A percentile compares a stretch with the other conserved stretches of the same genome.
Evolutionary conservation across 306 rosid genomes (phyloP).

Genomic region (Lupinus albus): DNA sequence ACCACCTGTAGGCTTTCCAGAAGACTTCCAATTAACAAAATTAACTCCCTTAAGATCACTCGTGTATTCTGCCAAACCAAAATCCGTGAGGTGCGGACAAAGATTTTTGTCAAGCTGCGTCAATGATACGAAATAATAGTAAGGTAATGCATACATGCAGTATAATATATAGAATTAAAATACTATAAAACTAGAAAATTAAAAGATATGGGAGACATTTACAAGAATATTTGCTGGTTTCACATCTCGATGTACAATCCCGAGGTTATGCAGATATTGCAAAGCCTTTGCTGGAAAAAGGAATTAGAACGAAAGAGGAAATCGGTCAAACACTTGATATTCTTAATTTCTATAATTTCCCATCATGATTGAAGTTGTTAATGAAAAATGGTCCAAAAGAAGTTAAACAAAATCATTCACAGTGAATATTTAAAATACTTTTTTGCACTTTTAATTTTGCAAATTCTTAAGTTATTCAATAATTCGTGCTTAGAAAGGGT

Average conservation of each 20-base stretch:
- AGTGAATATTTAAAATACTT: slow-evolving; percentile 15
- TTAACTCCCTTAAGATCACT: slow-evolving; percentile 65
- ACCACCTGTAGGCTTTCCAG: slow-evolving; percentile 97
- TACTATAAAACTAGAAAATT: slow-evolving; percentile 20
- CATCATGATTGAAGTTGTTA: slow-evolving; percentile 1
- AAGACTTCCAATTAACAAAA: slow-evolving; percentile 78
- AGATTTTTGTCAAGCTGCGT: slow-evolving; percentile 80
- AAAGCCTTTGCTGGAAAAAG: slow-evolving; percentile 79
- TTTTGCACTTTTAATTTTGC: background rate
- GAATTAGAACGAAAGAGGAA: slow-evolving; percentile 38
- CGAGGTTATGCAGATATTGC: slow-evolving; percentile 86
- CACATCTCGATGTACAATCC: slow-evolving; percentile 94
- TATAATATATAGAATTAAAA: slow-evolving; percentile 19
- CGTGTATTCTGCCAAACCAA: slow-evolving; percentile 88
- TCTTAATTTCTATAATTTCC: slow-evolving; percentile 3
- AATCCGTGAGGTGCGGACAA: slow-evolving; percentile 79
- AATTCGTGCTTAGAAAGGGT: slow-evolving; percentile 6
- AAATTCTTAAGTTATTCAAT: slow-evolving; percentile 9
- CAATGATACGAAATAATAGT: slow-evolving; percentile 34
- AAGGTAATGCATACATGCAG: slow-evolving; percentile 13
- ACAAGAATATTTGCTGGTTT: slow-evolving; percentile 96
- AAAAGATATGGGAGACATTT: slow-evolving; percentile 50
- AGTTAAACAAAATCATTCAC: background rate
- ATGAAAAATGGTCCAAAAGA: slow-evolving; percentile 7
- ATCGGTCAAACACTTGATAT: slow-evolving; percentile 30